phyloP scores from a whole-genome alignment of 78 protist species.

The Bodo saltans region DNA sequence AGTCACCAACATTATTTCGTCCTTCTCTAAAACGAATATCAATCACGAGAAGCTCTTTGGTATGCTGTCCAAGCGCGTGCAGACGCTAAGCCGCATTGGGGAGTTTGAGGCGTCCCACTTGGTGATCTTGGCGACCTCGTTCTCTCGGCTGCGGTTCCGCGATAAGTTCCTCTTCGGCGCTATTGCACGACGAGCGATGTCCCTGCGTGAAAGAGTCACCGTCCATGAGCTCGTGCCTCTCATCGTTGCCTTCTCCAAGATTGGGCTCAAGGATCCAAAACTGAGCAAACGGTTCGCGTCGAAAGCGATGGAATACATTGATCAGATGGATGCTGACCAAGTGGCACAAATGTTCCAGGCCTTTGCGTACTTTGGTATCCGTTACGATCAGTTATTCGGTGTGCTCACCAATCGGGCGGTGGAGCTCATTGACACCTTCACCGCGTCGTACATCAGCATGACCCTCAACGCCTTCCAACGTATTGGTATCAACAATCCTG shows the following conservation, averaged over 20 bases:
- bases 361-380: background rate
- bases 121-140: background rate
- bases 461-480: background rate
- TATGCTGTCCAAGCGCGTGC: background rate
- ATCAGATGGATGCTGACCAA: background rate
- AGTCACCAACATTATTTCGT: background rate
- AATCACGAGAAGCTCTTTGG: background rate
- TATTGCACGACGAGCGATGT: background rate
- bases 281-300: background rate
- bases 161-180: background rate
- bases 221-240: background rate
- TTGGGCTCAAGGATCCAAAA: background rate
- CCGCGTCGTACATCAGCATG: background rate
- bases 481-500: background rate
- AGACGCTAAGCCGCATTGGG: background rate
- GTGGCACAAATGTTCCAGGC: background rate
- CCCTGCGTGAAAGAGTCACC: background rate
- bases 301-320: background rate
- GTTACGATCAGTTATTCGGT: background rate
- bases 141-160: background rate
- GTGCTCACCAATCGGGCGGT: background rate
- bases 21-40: background rate
- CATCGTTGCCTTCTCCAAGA: background rate
- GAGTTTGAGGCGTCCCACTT: background rate
- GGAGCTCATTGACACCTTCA: background rate